Evolutionary conservation across 805 yeast species (phyloP).

Genomic region (Metschnikowia sp.): DNA sequence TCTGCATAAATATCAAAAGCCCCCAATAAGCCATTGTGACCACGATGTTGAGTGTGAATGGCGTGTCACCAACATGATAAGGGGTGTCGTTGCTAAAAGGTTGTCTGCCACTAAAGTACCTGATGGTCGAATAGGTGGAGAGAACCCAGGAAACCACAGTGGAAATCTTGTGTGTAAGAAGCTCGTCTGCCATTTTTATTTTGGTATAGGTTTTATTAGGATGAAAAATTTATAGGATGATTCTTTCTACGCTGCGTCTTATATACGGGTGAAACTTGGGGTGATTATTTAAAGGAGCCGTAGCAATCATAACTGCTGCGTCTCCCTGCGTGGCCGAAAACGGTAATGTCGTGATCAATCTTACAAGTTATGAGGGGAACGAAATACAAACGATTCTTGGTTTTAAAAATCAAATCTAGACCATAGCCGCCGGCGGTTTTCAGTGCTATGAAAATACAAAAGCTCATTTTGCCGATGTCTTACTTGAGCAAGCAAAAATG

Average conservation of each 20-base stretch:
- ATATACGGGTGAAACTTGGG: conserved; percentile 3
- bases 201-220: too few relatives aligned
- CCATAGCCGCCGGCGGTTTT: too few relatives aligned
- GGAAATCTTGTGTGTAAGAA: conserved; percentile 37
- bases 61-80: conserved; percentile 57
- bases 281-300: not conserved
- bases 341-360: conserved; percentile 8
- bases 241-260: not conserved
- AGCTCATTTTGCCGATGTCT: too few relatives aligned
- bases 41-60: conserved; percentile 59
- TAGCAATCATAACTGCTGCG: conserved; percentile 6
- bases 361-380: conserved; percentile 1
- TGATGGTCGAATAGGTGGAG: conserved; percentile 53
- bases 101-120: conserved; percentile 55
- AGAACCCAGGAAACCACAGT: conserved; percentile 54
- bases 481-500: too few relatives aligned
- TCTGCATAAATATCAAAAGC: conserved; percentile 50
- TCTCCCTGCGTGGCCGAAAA: conserved; percentile 5
- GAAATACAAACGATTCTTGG: too few relatives aligned
- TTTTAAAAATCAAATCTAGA: too few relatives aligned
- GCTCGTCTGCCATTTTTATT: conserved; percentile 11
- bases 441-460: too few relatives aligned
- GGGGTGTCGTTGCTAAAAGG: conserved; percentile 46
- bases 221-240: not conserved
- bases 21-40: conserved; percentile 58